Base-by-base conservation (phyloP, 345 rosid species). In the Eucalyptus decipiens region DNA sequence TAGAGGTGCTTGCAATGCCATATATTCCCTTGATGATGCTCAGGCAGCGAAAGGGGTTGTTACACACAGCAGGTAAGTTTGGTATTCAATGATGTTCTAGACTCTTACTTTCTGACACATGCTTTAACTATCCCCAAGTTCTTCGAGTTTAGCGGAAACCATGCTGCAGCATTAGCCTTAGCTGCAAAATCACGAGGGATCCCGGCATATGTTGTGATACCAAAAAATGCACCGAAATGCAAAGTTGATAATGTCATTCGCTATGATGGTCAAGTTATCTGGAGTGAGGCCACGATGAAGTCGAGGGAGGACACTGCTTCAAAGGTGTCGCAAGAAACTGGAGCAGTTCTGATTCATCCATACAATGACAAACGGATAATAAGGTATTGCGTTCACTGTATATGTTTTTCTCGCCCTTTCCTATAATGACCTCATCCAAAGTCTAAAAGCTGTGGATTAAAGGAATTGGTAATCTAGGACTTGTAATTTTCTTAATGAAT, bases 1-100 rank as follows among this genome's bases (percentile, higher is more conserved):
- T 91, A 94, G 99, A 93, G 99, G 99, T 48, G 99, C 98, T 54
- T 96, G 97, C 91, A 96, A 97, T 95, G 99, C 98, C 45, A 89
- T 97, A 86, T 90, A 89, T 89, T 96, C 98, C 8, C 99, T 97
- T 80, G 93, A 91, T 87, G 89, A 92, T 56, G 92, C 93, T 87
- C 93, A 94, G 91, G 97, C 97, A 47, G 93, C 95, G 37, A 96
- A 94, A 94, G 99, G 99, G 6, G 97, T 97, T 87, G 96, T 95
- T 42, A 96, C 99, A 17, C 99, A 96, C 87, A 96, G 98, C 99
- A 97, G 99, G 98, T 96, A 92, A 90, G 56, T 65, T 87, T 48
- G 48, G 42, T 8, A 18, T 87, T 60, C 1, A 4, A 67, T 69
- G 50, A 17, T 40, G 85, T 65, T 62, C 40, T 23, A 6, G 54